Conservation (phyloP, 169 alveolate genomes). For the Eimeria praecox region DNA sequence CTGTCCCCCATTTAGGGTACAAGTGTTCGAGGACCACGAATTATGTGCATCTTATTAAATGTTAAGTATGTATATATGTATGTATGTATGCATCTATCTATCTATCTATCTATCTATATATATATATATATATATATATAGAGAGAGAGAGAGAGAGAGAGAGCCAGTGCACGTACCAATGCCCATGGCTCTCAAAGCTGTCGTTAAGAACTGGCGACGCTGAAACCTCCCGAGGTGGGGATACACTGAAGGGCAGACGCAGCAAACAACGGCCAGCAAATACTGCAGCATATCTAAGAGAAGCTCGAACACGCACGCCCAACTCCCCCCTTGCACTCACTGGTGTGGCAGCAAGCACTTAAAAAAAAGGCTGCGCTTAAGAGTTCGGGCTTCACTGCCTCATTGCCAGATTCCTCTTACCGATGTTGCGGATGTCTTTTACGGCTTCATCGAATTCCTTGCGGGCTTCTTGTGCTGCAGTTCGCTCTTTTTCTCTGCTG, state of each 20-base stretch:
- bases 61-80: neutral
- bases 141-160: neutral
- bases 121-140: too few species aligned
- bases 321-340: too few species aligned
- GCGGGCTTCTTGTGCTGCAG: neutral
- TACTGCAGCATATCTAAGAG: neutral
- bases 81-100: too few species aligned
- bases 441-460: conserved; percentile 42
- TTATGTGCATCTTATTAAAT: neutral
- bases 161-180: neutral
- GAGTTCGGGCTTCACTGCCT: neutral
- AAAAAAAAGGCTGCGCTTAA: neutral
- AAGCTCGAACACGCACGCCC: too few species aligned
- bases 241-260: neutral
- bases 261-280: neutral
- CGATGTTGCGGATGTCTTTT: conserved; percentile 55
- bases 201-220: conserved; percentile 37
- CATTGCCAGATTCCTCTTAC: conserved; percentile 24
- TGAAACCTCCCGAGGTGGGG: conserved; percentile 55
- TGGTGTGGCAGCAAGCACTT: neutral
- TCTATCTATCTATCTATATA: too few species aligned
- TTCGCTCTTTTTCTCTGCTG: neutral
- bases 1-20: too few species aligned
- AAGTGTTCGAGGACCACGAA: neutral
- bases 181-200: conserved; percentile 45